Base-by-base conservation (phyloP, 2,329 filamentous ascomycete species). In the Zymoseptoria tritici region DNA sequence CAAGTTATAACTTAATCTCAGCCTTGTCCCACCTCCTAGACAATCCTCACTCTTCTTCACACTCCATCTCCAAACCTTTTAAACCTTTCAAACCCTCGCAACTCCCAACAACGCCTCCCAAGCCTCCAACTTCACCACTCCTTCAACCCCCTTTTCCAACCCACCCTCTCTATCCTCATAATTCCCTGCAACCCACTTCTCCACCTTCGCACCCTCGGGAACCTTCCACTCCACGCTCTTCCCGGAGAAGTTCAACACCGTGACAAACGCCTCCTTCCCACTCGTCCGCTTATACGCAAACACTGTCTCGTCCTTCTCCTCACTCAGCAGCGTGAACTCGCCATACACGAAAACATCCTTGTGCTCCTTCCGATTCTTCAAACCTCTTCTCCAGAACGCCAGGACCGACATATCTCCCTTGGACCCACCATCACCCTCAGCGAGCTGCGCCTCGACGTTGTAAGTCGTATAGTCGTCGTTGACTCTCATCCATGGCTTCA, bases 291-390 rank as follows among this genome's bases (percentile, higher is more conserved):
- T 69, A 60, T 74, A 80, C 9, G 74, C 67, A 60, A 90, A 91
- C 68, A 90, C 77, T 60, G 75, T 66, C 68, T 83, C 82, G 22
- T 53, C 52, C 73, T 75, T 64, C n/a, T 78, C 76, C 19, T 76
- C 68, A 54, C 82, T 81, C 42, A 82, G 72, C 8, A 80, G 70
- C 52, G 81, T 73, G 69, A 83, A 88, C 20, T 78, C 74, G 5
- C 86, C 86, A 64, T 87, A 82, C 1, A 87, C 80, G 59, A 90
- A 83, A 8, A 85, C 70, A 51, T 84, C 80, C 16, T 77, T 77
- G 67, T 85, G 76, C 62, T 80, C 72, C 71, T 83, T 85, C 52
- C 86, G 77, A 52, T 83, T 74, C 57, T 66, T 68, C 50, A 88
- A 73, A 64, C 81, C 78, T 52, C 75, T 71, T 71, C 81, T 81